Evolutionary conservation across 371 early-diverging fungal genomes (phyloP).

Genomic region (Mucor plumbeus): DNA sequence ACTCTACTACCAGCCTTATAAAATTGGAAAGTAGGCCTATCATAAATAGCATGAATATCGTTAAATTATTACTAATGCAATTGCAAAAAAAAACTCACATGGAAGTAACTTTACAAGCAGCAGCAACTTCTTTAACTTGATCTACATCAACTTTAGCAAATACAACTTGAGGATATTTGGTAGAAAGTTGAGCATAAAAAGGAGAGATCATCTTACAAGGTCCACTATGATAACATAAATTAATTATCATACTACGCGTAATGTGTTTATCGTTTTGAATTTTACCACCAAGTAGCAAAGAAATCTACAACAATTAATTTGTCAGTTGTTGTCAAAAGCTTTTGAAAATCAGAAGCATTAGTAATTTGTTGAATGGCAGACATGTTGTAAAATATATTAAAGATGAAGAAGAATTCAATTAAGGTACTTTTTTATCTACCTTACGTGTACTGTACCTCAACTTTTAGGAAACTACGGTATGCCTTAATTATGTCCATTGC

Average conservation of each 20-base stretch:
- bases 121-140: constrained; percentile 42
- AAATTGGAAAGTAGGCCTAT: constrained; percentile 69
- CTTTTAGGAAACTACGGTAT: too few relatives aligned
- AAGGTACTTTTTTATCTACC: too few relatives aligned
- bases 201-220: constrained; percentile 69
- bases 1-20: constrained; percentile 69
- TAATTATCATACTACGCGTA: constrained; percentile 36
- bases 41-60: not conserved
- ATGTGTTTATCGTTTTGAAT: constrained; percentile 6
- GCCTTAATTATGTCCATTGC: not conserved
- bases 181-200: constrained; percentile 57
- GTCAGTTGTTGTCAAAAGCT: constrained; percentile 31
- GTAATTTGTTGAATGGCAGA: constrained; percentile 30
- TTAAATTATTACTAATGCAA: not conserved
- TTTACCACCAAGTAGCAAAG: constrained; percentile 62
- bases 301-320: constrained; percentile 63
- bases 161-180: constrained; percentile 53
- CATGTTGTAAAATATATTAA: constrained; percentile 7
- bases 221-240: constrained; percentile 38
- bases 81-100: constrained; percentile 41
- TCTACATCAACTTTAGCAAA: constrained; percentile 73
- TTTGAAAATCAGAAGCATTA: constrained; percentile 40
- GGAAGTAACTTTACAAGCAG: constrained; percentile 37
- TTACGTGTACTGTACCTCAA: constrained; percentile 1
- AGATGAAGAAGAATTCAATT: not conserved